Evolutionary conservation across 2,329 filamentous ascomycete genomes (phyloP).

Genomic region (Venturia asperata): DNA sequence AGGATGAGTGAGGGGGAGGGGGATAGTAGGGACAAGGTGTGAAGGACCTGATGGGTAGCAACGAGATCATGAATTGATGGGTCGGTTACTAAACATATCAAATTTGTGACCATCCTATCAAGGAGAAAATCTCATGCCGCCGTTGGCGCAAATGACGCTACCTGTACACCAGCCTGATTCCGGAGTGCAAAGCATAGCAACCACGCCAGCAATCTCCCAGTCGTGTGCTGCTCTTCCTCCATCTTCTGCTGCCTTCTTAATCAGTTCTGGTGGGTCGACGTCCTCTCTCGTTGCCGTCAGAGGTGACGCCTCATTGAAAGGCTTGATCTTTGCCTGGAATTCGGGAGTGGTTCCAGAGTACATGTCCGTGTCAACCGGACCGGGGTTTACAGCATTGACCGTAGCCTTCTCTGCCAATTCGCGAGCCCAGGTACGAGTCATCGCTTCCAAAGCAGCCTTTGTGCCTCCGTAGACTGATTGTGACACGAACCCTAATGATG

Average conservation of each 20-base stretch:
- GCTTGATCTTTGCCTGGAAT: slow-evolving; percentile 54
- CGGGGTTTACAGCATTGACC: slow-evolving; percentile 60
- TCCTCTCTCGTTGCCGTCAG: slow-evolving; percentile 54
- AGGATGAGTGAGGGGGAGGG: too few species aligned
- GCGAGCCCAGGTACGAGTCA: slow-evolving; percentile 62
- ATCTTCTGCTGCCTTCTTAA: slow-evolving; percentile 32
- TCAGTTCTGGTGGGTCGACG: slow-evolving; percentile 54
- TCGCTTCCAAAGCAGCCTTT: slow-evolving; percentile 60
- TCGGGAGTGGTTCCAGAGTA: slow-evolving; percentile 47
- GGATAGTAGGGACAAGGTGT: too few species aligned
- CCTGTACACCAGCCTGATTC: slow-evolving; percentile 75
- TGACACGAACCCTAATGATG: slow-evolving; percentile 49
- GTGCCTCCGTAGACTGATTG: slow-evolving; percentile 59
- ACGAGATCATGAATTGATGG: too few species aligned
- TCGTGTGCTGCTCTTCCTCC: slow-evolving; percentile 56
- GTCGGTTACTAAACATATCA: too few species aligned
- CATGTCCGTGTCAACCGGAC: slow-evolving; percentile 62
- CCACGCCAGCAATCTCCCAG: slow-evolving; percentile 65
- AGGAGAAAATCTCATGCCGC: slow-evolving; percentile 50
- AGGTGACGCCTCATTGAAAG: slow-evolving; percentile 58
- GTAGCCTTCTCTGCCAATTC: slow-evolving; percentile 56
- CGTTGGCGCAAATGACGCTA: slow-evolving; percentile 72
- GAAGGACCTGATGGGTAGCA: too few species aligned
- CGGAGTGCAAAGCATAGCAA: slow-evolving; percentile 65
- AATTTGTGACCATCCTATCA: not conserved